These are phyloP conservation scores for Rhododendron kiyosumense DNA, from an alignment of 148 eudicot species.

Conservation along the genomic window DNA sequence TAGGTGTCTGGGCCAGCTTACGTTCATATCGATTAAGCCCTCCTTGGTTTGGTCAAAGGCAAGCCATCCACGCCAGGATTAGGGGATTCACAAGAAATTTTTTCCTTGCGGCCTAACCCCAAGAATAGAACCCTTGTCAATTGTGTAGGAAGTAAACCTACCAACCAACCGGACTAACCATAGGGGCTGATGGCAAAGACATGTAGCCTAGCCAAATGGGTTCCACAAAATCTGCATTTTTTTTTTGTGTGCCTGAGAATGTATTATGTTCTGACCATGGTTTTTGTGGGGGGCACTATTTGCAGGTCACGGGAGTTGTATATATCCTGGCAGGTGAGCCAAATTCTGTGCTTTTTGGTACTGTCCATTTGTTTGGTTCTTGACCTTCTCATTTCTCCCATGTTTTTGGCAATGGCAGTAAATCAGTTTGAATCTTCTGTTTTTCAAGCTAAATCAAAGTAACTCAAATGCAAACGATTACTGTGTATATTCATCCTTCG, in stretches of 20 bases:
- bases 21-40: no score
- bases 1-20: no score
- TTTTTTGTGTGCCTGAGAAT: background rate
- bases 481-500: background rate
- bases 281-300: conserved; percentile 24
- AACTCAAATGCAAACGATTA: background rate
- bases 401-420: background rate
- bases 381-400: conserved; percentile 1
- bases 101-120: background rate
- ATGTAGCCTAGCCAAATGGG: background rate
- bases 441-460: background rate
- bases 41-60: background rate
- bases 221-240: background rate
- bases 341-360: background rate
- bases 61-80: no score
- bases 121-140: background rate
- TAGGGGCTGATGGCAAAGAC: background rate
- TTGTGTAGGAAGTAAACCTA: background rate
- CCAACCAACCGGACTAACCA: background rate
- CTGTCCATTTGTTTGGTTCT: conserved; percentile 10
- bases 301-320: conserved; percentile 89
- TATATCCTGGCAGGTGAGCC: conserved; percentile 93
- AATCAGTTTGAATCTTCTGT: background rate
- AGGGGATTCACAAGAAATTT: no score
- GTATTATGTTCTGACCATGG: conserved; percentile 27